Conservation (phyloP, 1,284 basidiomycete genomes). For the Tilletia caries region DNA sequence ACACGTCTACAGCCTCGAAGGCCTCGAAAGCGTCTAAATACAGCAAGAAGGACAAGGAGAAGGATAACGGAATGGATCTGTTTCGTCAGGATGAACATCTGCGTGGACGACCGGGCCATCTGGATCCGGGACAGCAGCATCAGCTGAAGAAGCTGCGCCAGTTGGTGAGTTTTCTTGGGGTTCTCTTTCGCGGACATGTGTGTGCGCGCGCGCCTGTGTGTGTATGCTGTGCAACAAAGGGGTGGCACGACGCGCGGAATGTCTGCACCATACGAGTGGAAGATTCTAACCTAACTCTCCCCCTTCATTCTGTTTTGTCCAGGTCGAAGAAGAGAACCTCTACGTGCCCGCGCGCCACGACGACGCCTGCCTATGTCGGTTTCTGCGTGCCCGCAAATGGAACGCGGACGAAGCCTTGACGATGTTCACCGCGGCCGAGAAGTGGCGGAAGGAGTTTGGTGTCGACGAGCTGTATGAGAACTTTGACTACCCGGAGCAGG, state of each 20-base stretch:
- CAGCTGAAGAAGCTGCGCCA: constrained; percentile 37
- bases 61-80: constrained; percentile 31
- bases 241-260: not conserved
- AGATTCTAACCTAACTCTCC: not conserved
- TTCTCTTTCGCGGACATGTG: not conserved
- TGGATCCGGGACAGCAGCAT: constrained; percentile 45
- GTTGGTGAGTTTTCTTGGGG: constrained; percentile 17
- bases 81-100: constrained; percentile 9
- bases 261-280: not conserved
- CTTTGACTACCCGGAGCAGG: constrained; percentile 84
- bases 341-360: constrained; percentile 49
- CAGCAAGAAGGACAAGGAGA: constrained; percentile 35
- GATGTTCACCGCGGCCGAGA: constrained; percentile 78
- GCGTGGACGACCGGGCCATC: constrained; percentile 45
- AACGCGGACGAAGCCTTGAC: constrained; percentile 75
- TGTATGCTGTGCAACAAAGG: no score
- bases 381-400: constrained; percentile 89
- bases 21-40: constrained; percentile 17
- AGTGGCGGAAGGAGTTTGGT: constrained; percentile 85
- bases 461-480: constrained; percentile 80
- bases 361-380: constrained; percentile 57
- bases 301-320: not conserved
- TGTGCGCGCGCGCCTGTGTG: not conserved
- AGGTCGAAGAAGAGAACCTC: constrained; percentile 45
- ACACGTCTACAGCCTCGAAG: constrained; percentile 32